These are phyloP conservation scores for Podila epigama DNA, from an alignment of 192 early-diverging fungal species.

Conservation along the genomic window DNA sequence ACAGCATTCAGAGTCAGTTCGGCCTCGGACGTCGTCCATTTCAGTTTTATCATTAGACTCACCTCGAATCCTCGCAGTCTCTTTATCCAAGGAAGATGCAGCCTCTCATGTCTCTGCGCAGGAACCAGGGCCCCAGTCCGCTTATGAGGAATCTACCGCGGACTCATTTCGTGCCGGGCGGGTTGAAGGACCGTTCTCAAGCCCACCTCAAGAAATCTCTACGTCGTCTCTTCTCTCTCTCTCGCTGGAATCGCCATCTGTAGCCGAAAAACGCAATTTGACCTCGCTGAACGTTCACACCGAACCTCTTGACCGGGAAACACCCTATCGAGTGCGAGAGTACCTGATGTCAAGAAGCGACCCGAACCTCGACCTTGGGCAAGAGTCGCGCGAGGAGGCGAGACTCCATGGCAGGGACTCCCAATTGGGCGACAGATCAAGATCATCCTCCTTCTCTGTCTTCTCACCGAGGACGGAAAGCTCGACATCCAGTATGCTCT, in stretches of 20 bases:
- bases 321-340: background rate
- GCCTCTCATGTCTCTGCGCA: background rate
- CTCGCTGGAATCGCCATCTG: slow-evolving; percentile 27
- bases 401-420: background rate
- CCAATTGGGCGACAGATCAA: slow-evolving; percentile 1
- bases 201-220: slow-evolving; percentile 22
- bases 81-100: background rate
- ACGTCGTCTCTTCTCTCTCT: slow-evolving; percentile 12
- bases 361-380: background rate
- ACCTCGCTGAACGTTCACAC: background rate
- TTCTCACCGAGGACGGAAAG: slow-evolving; percentile 18
- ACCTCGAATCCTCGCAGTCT: background rate
- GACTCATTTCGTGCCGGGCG: background rate
- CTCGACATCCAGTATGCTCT: background rate
- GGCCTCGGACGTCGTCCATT: slow-evolving; percentile 7
- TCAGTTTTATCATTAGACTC: slow-evolving; percentile 16
- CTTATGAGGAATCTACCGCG: no score
- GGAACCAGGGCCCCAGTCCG: no score
- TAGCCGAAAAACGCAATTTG: background rate
- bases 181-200: no score
- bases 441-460: slow-evolving; percentile 12
- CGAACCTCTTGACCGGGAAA: background rate
- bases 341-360: background rate
- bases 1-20: background rate
- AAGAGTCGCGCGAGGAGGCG: background rate